Conservation (phyloP, 73 alveolate genomes). For the Strombidium stylifer region DNA sequence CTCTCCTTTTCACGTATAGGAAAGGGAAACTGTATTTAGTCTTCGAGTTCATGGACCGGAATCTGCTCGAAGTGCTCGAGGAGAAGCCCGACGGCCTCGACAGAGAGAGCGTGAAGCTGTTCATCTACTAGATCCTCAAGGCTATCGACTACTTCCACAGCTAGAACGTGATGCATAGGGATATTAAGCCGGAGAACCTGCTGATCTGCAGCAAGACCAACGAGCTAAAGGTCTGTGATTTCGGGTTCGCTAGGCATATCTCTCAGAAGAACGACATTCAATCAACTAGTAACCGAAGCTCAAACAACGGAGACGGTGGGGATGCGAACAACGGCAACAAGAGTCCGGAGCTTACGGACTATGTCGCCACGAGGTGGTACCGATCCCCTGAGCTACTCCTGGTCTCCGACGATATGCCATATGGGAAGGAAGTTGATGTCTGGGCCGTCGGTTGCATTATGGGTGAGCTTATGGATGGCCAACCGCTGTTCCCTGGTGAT, state of each 20-base stretch:
- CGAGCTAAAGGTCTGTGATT: conserved; percentile 75
- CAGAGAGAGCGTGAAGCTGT: conserved; percentile 62
- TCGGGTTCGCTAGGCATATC: conserved; percentile 80
- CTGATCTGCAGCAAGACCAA: conserved; percentile 9
- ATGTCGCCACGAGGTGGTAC: conserved; percentile 69
- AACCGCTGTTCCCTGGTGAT: conserved; percentile 79
- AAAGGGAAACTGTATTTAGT: conserved; percentile 87
- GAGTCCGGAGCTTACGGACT: conserved; percentile 45
- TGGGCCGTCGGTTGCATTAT: conserved; percentile 87
- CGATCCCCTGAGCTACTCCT: conserved; percentile 77
- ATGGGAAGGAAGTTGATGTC: conserved; percentile 78
- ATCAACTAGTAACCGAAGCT: too few relatives aligned
- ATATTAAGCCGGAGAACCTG: conserved; percentile 84
- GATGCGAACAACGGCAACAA: conserved; percentile 14
- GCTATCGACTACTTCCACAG: conserved; percentile 70
- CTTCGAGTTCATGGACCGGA: conserved; percentile 91
- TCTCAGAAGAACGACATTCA: conserved; percentile 23
- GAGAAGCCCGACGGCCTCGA: too few relatives aligned
- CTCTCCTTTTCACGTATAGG: too few relatives aligned
- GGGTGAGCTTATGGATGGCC: conserved; percentile 77
- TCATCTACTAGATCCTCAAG: conserved; percentile 61
- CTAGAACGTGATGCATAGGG: conserved; percentile 82
- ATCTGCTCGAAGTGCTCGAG: conserved; percentile 86
- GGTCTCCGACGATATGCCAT: conserved; percentile 30
- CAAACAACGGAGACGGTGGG: background rate